Evolutionary conservation across 805 yeast species (phyloP), one percentile per base, ranked within the genome.

Genomic region (Starmerella khaoyaiensis): DNA sequence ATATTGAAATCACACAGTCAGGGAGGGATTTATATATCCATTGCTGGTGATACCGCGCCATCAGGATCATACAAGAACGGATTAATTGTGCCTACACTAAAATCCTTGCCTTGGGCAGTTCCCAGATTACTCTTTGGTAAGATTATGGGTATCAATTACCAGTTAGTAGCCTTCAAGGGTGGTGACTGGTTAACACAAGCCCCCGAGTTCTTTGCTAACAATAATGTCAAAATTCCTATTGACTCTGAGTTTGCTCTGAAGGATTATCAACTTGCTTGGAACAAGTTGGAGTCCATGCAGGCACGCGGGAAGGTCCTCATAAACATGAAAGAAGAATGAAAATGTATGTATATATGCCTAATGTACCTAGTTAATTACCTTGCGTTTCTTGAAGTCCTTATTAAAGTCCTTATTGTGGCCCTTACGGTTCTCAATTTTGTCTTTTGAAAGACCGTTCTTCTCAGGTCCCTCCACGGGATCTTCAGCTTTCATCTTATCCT

Each of bases 241-340:
- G 87, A 79, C 50, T 63, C 75, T 4, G 67, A 65, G 23, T 65
- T 60, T 42, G 52, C 62, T 12, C 65, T 76, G 44, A 65, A 60
- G 2, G 68, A 77, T 14, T 70, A 54, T 44, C 44, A 64, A 32
- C 52, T 60, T 7, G 90, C 83, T 1, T 53, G 69, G 31, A 67
- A 68, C 7, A 60, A 60, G 44, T 52, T 77, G 21, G 54, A 53
- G 6, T 54, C 63, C 22, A 67, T 71, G 39, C 60, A 54, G 33
- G 74, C 76, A 6, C 69, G 66, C 39, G 94, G 94, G 25, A 82
- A 81, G 55, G 61, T 78, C 33, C 68, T 82, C n/a, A 38, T 72
- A 21, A 49, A 44, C 19, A 28, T 31, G 24, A 21, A 15, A 9
- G 15, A 33, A 14, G 21, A 30, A 23, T 9, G 28, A 10, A 10